These are phyloP conservation scores for Purshia tridentata DNA, from an alignment of 306 rosid species.

Conservation along the genomic window DNA sequence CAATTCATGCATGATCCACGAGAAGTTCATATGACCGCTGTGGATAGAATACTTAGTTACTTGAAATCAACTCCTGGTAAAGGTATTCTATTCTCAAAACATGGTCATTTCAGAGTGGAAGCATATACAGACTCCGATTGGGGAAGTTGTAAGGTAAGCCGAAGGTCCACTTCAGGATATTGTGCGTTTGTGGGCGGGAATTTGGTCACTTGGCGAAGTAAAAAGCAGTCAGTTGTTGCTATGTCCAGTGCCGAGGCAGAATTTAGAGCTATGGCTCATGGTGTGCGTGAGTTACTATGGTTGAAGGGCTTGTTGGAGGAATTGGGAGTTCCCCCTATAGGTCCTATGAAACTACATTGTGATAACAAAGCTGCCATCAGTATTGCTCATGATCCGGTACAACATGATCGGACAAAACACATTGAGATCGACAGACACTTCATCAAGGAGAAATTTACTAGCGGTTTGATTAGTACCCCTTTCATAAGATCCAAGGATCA, in stretches of 20 bases:
- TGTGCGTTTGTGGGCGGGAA: background rate
- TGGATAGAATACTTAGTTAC: background rate
- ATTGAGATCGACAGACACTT: too few relatives aligned
- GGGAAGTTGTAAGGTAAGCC: background rate
- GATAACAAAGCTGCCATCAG: constrained; percentile 4
- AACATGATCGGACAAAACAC: too few relatives aligned
- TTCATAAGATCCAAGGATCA: background rate
- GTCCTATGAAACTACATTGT: background rate
- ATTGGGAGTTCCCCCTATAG: background rate
- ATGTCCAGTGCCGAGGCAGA: background rate
- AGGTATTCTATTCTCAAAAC: background rate
- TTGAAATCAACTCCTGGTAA: background rate
- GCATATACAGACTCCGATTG: background rate
- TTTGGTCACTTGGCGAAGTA: background rate
- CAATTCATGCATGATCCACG: background rate
- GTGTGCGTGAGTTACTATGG: background rate
- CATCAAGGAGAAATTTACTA: too few relatives aligned
- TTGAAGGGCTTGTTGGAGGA: background rate
- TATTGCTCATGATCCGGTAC: background rate
- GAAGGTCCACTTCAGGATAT: background rate
- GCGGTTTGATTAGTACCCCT: background rate
- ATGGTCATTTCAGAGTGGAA: background rate
- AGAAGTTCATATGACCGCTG: background rate
- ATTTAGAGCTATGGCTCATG: background rate
- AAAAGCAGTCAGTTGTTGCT: background rate